Evolutionary conservation across 768 basidiomycete genomes (phyloP).

Genomic region (Sarcomyxa edulis): DNA sequence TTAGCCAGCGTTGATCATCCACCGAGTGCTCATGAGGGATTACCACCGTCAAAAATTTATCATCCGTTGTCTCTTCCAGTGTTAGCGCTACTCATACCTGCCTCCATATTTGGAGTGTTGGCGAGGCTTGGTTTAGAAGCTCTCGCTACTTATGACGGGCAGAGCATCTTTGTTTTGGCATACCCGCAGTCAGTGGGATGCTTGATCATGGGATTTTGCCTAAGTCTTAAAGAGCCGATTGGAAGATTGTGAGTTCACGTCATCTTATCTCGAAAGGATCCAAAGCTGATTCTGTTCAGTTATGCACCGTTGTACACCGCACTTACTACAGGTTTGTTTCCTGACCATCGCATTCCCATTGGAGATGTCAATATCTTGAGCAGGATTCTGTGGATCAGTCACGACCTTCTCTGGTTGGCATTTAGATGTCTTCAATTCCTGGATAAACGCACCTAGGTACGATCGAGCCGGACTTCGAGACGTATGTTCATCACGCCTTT

Average conservation of each 20-base stretch:
- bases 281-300: constrained; percentile 30
- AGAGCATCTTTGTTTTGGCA: constrained; percentile 73
- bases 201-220: constrained; percentile 81
- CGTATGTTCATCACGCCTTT: constrained; percentile 38
- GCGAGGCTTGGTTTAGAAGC: constrained; percentile 76
- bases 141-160: constrained; percentile 67
- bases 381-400: constrained; percentile 92
- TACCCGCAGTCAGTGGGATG: constrained; percentile 89
- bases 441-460: constrained; percentile 60
- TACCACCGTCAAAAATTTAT: constrained; percentile 25
- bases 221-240: constrained; percentile 69
- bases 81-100: constrained; percentile 69
- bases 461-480: constrained; percentile 63
- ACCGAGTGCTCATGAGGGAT: constrained; percentile 20
- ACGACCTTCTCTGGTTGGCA: constrained; percentile 99
- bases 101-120: constrained; percentile 82
- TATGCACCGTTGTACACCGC: constrained; percentile 88
- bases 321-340: constrained; percentile 67
- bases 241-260: constrained; percentile 58
- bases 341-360: not conserved
- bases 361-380: not conserved
- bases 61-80: constrained; percentile 59
- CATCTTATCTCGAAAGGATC: not conserved
- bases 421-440: constrained; percentile 79
- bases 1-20: constrained; percentile 32